Base-by-base conservation (phyloP, 2,329 filamentous ascomycete genomes). In the Scopulariopsis brevicaulis region DNA sequence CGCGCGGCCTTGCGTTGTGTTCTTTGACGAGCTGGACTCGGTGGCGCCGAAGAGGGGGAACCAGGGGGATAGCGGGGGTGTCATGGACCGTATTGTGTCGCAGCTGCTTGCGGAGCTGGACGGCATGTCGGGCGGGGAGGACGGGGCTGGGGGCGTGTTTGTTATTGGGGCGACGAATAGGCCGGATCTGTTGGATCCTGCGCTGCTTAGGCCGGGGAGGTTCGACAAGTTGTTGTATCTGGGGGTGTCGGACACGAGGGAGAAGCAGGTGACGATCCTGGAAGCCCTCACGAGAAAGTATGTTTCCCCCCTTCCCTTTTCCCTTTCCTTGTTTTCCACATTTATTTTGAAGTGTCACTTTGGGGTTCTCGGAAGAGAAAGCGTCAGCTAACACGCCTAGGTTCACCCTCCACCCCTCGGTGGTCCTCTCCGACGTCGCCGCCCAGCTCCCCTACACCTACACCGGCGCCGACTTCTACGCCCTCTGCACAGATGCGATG, bases 141-240 rank as follows among this genome's bases (percentile, higher is more conserved):
- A 92, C 62, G 83, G 81, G 0, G 81, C 77, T 11, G 89, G 89
- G 12, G 91, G 92, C 22, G 93, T 97, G 5, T 97, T 97, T 69
- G 94, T 97, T 32, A 96, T 99, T 64, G 93, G 94, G 59, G 93
- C 93, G 3, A 99, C 93, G 5, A 99, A 99, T 74, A 77, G 93
- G 62, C 94, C 94, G 0, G 94, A 99, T 75, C 75, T 97, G 57
- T 79, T 99, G 24, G 93, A 99, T 68, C 90, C 90, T 62, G 94
- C 93, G 4, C 75, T 99, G 59, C 77, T 97, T 52, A 83, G 93
- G 57, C 94, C 93, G 1, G 93, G 93, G 2, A 81, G 93, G 60
- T 97, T 99, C 70, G 94, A 99, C 69, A 97, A 97, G 77, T 96
- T 97, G 92, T 81, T 99, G 34, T 99, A 97, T 67, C 78, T 99